These are phyloP conservation scores for Tripterygium wilfordii DNA, from an alignment of 177 flowering plant species.

Conservation along the genomic window DNA sequence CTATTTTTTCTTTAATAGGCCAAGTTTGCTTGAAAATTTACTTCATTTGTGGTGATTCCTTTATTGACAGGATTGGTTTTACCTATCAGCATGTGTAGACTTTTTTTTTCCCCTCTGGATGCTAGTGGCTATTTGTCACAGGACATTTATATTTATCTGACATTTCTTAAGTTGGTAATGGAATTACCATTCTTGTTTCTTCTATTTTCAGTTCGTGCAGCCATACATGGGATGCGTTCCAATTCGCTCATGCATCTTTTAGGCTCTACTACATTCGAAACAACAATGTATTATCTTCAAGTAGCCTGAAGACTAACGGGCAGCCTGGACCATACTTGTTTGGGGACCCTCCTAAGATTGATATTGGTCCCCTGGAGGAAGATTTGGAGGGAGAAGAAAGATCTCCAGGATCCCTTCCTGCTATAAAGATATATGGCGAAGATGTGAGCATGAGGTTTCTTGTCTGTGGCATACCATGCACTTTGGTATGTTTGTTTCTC, in stretches of 20 bases:
- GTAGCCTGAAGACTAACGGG: conserved; percentile 31
- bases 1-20: neutral
- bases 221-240: conserved; percentile 99
- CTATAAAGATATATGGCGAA: conserved; percentile 84
- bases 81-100: too few relatives aligned
- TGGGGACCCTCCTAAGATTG: conserved; percentile 78
- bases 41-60: too few relatives aligned
- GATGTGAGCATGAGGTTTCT: conserved; percentile 83
- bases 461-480: conserved; percentile 71
- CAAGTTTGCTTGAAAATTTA: too few relatives aligned
- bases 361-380: conserved; percentile 44
- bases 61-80: too few relatives aligned
- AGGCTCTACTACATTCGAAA: conserved; percentile 68
- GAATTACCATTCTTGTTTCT: too few relatives aligned
- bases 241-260: conserved; percentile 86
- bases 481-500: conserved; percentile 44
- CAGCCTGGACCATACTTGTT: conserved; percentile 64
- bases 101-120: too few relatives aligned
- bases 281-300: conserved; percentile 34
- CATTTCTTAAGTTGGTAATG: too few relatives aligned
- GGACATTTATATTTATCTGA: neutral
- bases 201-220: conserved; percentile 59
- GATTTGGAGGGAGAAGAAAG: conserved; percentile 59
- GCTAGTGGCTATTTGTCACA: neutral
- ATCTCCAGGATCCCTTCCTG: conserved; percentile 48